Conservation (phyloP, 768 basidiomycete genomes). For the Hericium alpestre region DNA sequence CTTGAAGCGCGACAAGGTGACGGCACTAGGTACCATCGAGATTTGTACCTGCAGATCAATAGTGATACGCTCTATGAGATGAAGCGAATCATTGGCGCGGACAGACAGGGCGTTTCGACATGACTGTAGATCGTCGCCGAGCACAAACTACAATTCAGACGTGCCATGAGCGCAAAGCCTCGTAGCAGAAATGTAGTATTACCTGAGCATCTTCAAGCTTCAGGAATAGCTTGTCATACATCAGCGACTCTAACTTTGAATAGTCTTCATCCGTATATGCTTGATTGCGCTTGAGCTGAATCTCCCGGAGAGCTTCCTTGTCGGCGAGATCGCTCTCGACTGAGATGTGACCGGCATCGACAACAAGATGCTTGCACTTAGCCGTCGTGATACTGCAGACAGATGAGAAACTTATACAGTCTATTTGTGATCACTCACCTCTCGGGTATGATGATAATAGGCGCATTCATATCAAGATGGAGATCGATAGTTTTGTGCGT, state of each 20-base stretch:
- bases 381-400: slow-evolving; percentile 56
- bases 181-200: slow-evolving; percentile 5
- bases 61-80: slow-evolving; percentile 86
- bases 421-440: slow-evolving; percentile 42
- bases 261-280: slow-evolving; percentile 85
- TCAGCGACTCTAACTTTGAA: slow-evolving; percentile 72
- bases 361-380: slow-evolving; percentile 74
- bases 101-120: slow-evolving; percentile 72
- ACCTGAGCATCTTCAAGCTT: slow-evolving; percentile 88
- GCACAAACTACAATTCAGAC: slow-evolving; percentile 53
- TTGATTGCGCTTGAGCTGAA: slow-evolving; percentile 75
- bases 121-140: slow-evolving; percentile 73
- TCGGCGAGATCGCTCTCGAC: slow-evolving; percentile 85
- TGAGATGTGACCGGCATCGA: slow-evolving; percentile 95
- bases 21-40: slow-evolving; percentile 79
- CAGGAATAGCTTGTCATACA: slow-evolving; percentile 88
- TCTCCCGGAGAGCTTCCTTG: slow-evolving; percentile 64
- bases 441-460: slow-evolving; percentile 94
- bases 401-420: slow-evolving; percentile 1
- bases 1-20: slow-evolving; percentile 81
- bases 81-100: slow-evolving; percentile 48
- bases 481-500: slow-evolving; percentile 93
- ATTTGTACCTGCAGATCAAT: slow-evolving; percentile 84
- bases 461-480: slow-evolving; percentile 94
- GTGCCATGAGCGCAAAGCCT: neutral